Evolutionary conservation across 495 filamentous ascomycete genomes (phyloP).

Genomic region (Penicillium nucicola): DNA sequence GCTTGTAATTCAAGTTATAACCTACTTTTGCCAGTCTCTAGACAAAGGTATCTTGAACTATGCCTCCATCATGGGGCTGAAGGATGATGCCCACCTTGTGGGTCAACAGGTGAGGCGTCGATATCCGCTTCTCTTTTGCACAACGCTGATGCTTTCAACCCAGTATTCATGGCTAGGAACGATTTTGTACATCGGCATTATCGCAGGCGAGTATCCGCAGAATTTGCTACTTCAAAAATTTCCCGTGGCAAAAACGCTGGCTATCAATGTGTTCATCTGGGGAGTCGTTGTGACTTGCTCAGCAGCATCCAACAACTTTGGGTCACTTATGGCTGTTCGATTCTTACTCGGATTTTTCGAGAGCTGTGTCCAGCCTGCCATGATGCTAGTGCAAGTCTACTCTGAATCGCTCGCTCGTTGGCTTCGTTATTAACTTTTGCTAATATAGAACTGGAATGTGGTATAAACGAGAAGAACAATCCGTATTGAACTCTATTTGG

Average conservation of each 20-base stretch:
- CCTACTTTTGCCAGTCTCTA: constrained; percentile 34
- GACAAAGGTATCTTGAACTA: constrained; percentile 49
- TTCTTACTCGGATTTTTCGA: constrained; percentile 32
- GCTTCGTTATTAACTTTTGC: background rate
- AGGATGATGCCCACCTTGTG: constrained; percentile 28
- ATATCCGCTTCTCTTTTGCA: no score
- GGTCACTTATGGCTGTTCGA: constrained; percentile 23
- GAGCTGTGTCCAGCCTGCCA: constrained; percentile 25
- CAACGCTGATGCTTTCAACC: background rate
- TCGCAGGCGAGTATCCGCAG: constrained; percentile 44
- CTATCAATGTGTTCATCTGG: constrained; percentile 38
- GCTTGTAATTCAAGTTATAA: constrained; percentile 16
- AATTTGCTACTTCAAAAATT: constrained; percentile 46
- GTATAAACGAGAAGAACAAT: constrained; percentile 50
- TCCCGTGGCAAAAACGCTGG: constrained; percentile 43
- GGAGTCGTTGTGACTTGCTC: constrained; percentile 21
- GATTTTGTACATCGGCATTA: constrained; percentile 40
- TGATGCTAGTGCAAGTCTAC: constrained; percentile 19
- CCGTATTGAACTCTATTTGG: constrained; percentile 43
- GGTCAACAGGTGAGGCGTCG: constrained; percentile 23
- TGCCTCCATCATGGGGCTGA: constrained; percentile 41
- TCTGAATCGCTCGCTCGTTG: background rate
- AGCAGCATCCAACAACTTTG: constrained; percentile 23
- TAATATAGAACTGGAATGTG: constrained; percentile 43
- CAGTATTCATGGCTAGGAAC: constrained; percentile 43